These are phyloP conservation scores for Alternaria longipes DNA, from an alignment of 2,329 filamentous ascomycete species.

Conservation along the genomic window DNA sequence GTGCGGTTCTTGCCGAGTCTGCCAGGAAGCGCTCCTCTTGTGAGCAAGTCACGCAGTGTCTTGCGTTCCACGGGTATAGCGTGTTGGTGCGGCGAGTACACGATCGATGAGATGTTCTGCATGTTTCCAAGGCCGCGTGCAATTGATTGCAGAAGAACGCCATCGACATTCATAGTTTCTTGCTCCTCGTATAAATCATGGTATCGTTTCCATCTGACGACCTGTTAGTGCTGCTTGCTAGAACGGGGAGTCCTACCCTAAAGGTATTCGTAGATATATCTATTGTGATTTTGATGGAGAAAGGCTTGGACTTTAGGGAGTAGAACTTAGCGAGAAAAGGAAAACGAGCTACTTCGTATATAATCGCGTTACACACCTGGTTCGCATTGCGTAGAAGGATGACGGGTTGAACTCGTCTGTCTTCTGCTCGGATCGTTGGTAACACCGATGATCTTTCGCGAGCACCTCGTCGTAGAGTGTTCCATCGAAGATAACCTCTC, in stretches of 20 bases:
- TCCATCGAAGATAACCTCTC: constrained; percentile 45
- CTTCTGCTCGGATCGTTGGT: constrained; percentile 11
- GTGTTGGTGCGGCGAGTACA: constrained; percentile 38
- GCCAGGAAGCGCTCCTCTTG: constrained; percentile 12
- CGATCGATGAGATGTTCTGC: constrained; percentile 35
- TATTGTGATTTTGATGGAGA: too few relatives aligned
- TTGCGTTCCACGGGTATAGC: constrained; percentile 32
- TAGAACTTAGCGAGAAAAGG: not conserved
- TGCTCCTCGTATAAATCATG: constrained; percentile 37
- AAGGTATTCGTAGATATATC: too few relatives aligned
- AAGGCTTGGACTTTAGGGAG: too few relatives aligned
- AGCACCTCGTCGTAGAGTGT: constrained; percentile 30
- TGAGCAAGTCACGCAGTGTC: constrained; percentile 32
- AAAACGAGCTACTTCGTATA: not conserved
- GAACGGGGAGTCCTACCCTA: too few relatives aligned
- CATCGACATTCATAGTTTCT: constrained; percentile 34
- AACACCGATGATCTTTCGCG: constrained; percentile 22
- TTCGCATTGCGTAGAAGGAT: constrained; percentile 25
- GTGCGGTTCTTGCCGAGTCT: not conserved
- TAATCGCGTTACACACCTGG: constrained; percentile 9
- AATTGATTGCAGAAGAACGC: constrained; percentile 36
- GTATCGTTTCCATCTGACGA: constrained; percentile 36
- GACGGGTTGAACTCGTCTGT: constrained; percentile 13
- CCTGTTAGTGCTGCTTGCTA: constrained; percentile 2
- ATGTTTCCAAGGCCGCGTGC: constrained; percentile 34